Evolutionary conservation across 2,329 filamentous ascomycete genomes (phyloP).

Genomic region (Fusarium chuoi): DNA sequence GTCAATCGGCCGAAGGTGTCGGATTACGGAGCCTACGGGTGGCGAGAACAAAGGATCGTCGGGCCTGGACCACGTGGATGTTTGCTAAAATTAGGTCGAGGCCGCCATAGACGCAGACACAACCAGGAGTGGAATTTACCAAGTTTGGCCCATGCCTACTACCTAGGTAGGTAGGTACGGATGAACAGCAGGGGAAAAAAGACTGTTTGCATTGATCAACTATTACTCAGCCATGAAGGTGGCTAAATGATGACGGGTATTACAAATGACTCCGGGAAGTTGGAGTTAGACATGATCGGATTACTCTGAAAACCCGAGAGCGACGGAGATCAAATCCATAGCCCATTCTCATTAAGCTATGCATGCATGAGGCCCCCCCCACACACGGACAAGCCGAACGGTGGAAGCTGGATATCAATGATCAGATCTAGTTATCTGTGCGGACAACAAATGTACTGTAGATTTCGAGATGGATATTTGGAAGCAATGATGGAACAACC

Average conservation of each 20-base stretch:
- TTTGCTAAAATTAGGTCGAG: conserved; percentile 33
- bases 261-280: neutral
- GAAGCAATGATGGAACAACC: conserved; percentile 14
- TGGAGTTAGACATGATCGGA: neutral
- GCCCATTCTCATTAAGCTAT: conserved; percentile 1
- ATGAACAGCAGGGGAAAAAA: neutral
- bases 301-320: conserved; percentile 8
- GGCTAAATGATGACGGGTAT: neutral
- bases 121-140: conserved; percentile 1
- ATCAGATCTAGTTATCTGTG: conserved; percentile 7
- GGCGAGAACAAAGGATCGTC: conserved; percentile 31
- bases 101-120: neutral
- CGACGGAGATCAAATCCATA: neutral
- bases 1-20: conserved; percentile 31
- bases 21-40: conserved; percentile 30
- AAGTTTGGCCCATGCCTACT: neutral
- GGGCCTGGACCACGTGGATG: conserved; percentile 36
- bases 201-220: neutral
- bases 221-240: neutral
- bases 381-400: conserved; percentile 41
- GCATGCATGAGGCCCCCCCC: neutral
- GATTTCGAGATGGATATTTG: neutral
- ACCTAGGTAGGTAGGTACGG: neutral
- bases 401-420: conserved; percentile 27
- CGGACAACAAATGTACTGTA: neutral